Conservation (phyloP, 2,329 filamentous ascomycete genomes). For the Nannizzia gypsea region DNA sequence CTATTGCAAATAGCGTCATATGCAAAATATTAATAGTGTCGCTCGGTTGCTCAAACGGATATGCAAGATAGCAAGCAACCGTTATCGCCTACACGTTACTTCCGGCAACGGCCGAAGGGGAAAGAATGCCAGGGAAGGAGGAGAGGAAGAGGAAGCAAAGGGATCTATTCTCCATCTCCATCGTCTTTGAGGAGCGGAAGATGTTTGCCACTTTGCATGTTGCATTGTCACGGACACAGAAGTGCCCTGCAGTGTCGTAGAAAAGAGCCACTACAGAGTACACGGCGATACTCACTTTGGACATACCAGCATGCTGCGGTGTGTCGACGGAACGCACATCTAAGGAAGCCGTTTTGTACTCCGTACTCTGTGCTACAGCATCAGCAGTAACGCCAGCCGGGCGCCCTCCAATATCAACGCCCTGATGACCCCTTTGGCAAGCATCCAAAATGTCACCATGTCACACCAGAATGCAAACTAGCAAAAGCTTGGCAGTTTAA, state of each 20-base stretch:
- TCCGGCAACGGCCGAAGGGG: neutral
- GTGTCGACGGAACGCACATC: neutral
- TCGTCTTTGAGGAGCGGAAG: neutral
- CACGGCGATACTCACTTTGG: neutral
- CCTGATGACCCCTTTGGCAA: neutral
- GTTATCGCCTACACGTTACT: neutral
- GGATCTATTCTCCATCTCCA: too few relatives aligned
- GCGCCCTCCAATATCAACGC: neutral
- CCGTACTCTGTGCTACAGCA: neutral
- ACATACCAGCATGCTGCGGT: neutral
- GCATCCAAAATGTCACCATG: neutral
- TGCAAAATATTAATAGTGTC: slow-evolving; percentile 2
- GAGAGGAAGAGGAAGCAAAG: too few relatives aligned
- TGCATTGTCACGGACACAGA: neutral
- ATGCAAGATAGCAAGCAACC: neutral
- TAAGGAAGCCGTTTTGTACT: neutral
- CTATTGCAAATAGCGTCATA: slow-evolving; percentile 4
- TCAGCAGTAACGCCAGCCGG: neutral
- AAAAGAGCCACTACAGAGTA: neutral
- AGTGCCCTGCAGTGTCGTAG: neutral
- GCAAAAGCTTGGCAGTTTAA: slow-evolving; percentile 2
- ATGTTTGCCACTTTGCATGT: slow-evolving; percentile 2
- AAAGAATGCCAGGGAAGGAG: too few relatives aligned
- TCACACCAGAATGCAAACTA: neutral
- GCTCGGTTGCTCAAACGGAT: neutral